These are phyloP conservation scores for Lepidopterella palustris DNA, from an alignment of 495 filamentous ascomycete species.

Conservation along the genomic window DNA sequence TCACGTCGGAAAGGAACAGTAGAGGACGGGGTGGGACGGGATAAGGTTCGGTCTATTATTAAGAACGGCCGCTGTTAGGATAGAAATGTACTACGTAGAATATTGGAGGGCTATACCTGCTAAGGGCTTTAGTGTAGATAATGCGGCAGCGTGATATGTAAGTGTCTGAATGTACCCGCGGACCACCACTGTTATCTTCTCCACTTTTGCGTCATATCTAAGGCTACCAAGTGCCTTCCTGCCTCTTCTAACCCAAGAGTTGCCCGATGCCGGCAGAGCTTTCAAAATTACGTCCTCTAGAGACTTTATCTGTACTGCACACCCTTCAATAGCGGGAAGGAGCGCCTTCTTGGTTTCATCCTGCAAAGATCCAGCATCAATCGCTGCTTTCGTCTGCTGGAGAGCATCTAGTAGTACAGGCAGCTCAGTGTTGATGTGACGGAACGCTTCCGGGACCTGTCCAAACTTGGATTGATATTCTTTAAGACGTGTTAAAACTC, in stretches of 20 bases:
- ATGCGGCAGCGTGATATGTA: conserved; percentile 17
- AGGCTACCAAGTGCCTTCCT: conserved; percentile 29
- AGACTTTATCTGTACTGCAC: neutral
- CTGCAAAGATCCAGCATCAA: conserved; percentile 14
- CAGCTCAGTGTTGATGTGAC: conserved; percentile 31
- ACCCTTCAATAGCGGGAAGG: conserved; percentile 25
- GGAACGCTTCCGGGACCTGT: conserved; percentile 30
- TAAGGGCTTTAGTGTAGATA: conserved; percentile 6
- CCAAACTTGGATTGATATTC: conserved; percentile 26
- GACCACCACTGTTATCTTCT: conserved; percentile 27
- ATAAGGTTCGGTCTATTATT: too few relatives aligned
- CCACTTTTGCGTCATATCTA: conserved; percentile 25
- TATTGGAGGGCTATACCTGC: neutral
- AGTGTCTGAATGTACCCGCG: conserved; percentile 21
- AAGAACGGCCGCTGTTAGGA: too few relatives aligned
- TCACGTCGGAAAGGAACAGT: conserved; percentile 36
- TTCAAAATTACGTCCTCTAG: neutral
- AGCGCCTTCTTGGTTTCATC: conserved; percentile 20
- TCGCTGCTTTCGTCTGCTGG: conserved; percentile 19
- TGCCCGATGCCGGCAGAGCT: conserved; percentile 18
- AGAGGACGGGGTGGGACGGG: too few relatives aligned
- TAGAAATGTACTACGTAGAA: too few relatives aligned
- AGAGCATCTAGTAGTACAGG: conserved; percentile 31
- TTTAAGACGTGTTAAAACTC: conserved; percentile 31
- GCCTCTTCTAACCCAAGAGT: conserved; percentile 16